phyloP scores from a whole-genome alignment of 257 asterid genomes.

The Solanum piurae region DNA sequence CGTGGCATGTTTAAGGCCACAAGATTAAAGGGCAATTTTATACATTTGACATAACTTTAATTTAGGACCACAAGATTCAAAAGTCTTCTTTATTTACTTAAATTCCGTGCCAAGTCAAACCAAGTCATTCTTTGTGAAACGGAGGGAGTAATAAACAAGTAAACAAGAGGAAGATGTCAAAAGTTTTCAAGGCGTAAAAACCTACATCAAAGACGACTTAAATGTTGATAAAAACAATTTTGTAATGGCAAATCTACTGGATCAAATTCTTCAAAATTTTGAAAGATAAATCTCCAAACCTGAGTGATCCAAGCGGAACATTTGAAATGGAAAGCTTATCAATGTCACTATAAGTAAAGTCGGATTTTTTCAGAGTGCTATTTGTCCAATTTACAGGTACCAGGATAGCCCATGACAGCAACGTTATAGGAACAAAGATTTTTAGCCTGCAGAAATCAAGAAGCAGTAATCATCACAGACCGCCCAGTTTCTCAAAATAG shows the following conservation, averaged over 20 bases:
- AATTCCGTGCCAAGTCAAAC: too few relatives aligned
- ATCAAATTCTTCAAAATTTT: background rate
- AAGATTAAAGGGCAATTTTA: too few relatives aligned
- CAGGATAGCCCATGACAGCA: slow-evolving; percentile 73
- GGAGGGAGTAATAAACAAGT: background rate
- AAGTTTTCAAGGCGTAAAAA: background rate
- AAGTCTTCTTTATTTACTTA: too few relatives aligned
- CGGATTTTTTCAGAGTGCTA: slow-evolving; percentile 44
- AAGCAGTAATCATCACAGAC: slow-evolving; percentile 1
- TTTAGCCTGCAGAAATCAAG: slow-evolving; percentile 55
- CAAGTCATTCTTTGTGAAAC: too few relatives aligned
- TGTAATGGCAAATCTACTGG: background rate
- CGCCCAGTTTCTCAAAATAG: background rate
- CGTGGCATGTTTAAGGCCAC: too few relatives aligned
- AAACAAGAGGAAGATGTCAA: background rate
- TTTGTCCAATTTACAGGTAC: slow-evolving; percentile 97
- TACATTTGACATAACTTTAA: too few relatives aligned
- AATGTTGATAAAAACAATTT: background rate
- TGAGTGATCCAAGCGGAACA: slow-evolving; percentile 59
- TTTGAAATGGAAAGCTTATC: slow-evolving; percentile 94
- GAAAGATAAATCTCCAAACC: slow-evolving; percentile 26
- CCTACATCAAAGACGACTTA: background rate
- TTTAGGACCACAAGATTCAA: too few relatives aligned
- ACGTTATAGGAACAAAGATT: slow-evolving; percentile 74
- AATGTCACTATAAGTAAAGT: slow-evolving; percentile 47